Evolutionary conservation across 768 basidiomycete species (phyloP), one percentile per base, ranked within the genome.

Genomic region (Rhizopogon vesiculosus): DNA sequence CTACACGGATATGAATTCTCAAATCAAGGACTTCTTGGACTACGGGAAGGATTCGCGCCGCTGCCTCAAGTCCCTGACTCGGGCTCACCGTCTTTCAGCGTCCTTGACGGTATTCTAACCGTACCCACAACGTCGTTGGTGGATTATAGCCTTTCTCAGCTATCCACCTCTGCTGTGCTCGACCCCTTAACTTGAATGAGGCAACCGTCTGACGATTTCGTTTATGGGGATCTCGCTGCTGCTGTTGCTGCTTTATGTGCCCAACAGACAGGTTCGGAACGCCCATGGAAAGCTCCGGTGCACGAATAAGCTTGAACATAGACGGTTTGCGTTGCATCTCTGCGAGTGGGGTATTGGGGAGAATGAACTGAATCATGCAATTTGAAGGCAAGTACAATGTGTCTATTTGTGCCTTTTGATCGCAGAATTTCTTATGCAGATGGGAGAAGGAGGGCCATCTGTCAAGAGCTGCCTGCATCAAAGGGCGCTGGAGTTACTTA

Each of bases 1-100:
- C 60, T 90, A 3, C 78, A 89, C 57, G 88, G 87, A 3, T 91
- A 84, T 59, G 88, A 92, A 62, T 92, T 93, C 64, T 76, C 87
- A 2, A 84, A 85, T 61, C 85, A 88, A 66, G 91, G 91, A 0
- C 66, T 93, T 7, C 71, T 79, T 19, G 85, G 86, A 2, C 84
- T 93, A 53, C 93, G 91, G 91, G 89, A 92, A 63, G 87, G 90
- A n/a, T n/a, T n/a, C n/a, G n/a, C n/a, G n/a, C n/a, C 85, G 0
- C 59, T 72, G 29, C 3, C n/a, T n/a, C n/a, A n/a, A n/a, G n/a
- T n/a, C n/a, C 53, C 64, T 33, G 64, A 66, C 10, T 25, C 49
- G 18, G 31, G 19, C 42, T 57, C 59, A 42, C 54, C 66, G 29
- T 61, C 65, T 13, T 33, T 53, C 16, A 59, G 54, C 51, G 18